These are phyloP conservation scores for Naegleria lovaniensis DNA, from an alignment of 208 protist genomes.

Conservation along the genomic window DNA sequence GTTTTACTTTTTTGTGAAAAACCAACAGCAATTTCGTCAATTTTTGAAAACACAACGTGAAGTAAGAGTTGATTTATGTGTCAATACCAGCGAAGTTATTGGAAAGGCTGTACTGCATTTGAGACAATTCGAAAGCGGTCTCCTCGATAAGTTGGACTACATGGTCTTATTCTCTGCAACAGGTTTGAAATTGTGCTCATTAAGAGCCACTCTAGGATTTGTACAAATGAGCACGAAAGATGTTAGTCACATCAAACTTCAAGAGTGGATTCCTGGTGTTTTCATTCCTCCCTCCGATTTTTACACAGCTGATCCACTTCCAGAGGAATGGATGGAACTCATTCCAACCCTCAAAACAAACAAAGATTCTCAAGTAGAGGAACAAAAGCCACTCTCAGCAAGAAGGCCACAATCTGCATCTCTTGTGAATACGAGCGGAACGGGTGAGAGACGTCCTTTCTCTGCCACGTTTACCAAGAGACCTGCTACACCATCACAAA, in stretches of 20 bases:
- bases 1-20: slow-evolving; percentile 6
- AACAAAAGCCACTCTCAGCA: background rate
- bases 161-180: slow-evolving; percentile 17
- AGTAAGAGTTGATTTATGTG: slow-evolving; percentile 2
- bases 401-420: background rate
- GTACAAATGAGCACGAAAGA: background rate
- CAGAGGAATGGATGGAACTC: slow-evolving; percentile 31
- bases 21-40: background rate
- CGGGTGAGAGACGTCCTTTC: background rate
- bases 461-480: background rate
- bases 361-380: background rate
- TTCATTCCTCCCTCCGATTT: slow-evolving; percentile 25
- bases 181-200: background rate
- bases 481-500: background rate
- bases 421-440: background rate
- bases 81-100: background rate
- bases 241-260: background rate
- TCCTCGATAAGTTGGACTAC: slow-evolving; percentile 27
- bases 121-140: background rate
- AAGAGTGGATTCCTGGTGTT: background rate
- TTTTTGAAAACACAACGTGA: background rate
- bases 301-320: slow-evolving; percentile 29
- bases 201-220: slow-evolving; percentile 25
- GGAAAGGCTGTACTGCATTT: background rate
- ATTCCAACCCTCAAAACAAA: slow-evolving; percentile 2